Percentiles rank a stretch among this genome's conserved stretches.
Conservation (phyloP, 352 stramenopile species). For the Phytophthora constricta region DNA sequence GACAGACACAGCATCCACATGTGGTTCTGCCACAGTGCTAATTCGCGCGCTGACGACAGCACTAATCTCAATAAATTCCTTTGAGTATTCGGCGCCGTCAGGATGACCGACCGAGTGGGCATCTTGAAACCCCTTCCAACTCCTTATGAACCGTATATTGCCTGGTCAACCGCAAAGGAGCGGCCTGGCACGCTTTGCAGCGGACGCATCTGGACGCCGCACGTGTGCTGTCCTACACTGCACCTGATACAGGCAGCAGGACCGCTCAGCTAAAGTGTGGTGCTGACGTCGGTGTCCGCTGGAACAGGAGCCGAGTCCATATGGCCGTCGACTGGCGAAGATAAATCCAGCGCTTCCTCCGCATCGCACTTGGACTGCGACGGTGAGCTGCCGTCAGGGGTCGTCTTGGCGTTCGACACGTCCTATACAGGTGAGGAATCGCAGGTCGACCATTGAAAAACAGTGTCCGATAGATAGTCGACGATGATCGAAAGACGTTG, state of each 20-base stretch:
- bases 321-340: not conserved
- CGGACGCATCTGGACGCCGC: conserved; percentile 1
- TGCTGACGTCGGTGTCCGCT: not conserved
- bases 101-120: not conserved
- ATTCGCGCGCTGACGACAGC: too few species aligned
- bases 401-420: not conserved
- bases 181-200: not conserved
- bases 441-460: not conserved
- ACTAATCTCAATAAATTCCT: too few species aligned
- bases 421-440: not conserved
- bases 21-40: too few species aligned
- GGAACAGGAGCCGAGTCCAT: not conserved
- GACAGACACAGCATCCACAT: too few species aligned
- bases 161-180: not conserved
- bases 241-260: not conserved
- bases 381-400: too few species aligned
- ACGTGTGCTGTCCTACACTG: not conserved
- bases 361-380: not conserved
- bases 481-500: not conserved
- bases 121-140: not conserved
- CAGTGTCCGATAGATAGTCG: not conserved
- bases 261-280: not conserved
- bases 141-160: too few species aligned
- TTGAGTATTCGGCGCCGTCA: too few species aligned
- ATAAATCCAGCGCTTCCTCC: not conserved